Evolutionary conservation across 2,329 filamentous ascomycete genomes (phyloP).

Genomic region (Penicillium sp.): DNA sequence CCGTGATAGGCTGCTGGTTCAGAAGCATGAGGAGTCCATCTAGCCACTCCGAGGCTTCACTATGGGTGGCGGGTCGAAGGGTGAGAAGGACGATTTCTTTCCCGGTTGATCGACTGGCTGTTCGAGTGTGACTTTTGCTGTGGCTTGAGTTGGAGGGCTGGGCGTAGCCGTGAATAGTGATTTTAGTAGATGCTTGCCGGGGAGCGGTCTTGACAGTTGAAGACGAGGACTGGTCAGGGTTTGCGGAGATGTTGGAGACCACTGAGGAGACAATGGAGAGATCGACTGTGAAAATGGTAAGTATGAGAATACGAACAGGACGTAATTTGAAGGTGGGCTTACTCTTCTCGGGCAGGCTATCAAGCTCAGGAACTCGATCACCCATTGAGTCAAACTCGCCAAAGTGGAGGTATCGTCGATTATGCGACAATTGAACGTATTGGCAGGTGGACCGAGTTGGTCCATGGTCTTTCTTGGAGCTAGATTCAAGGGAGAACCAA

Average conservation of each 20-base stretch:
- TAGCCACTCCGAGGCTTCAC: conserved; percentile 90
- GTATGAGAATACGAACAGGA: background rate
- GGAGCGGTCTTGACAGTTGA: conserved; percentile 47
- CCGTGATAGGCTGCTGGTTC: conserved; percentile 93
- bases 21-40: conserved; percentile 93
- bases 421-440: conserved; percentile 85
- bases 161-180: conserved; percentile 79
- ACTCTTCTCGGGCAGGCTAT: conserved; percentile 72
- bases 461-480: conserved; percentile 50
- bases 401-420: conserved; percentile 85
- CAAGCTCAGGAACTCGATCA: conserved; percentile 65
- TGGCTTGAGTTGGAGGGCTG: conserved; percentile 21
- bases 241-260: conserved; percentile 82
- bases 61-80: conserved; percentile 77
- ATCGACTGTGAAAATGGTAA: conserved; percentile 58
- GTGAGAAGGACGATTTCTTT: conserved; percentile 75
- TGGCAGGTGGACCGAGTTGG: conserved; percentile 58
- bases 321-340: conserved; percentile 21
- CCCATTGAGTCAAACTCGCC: conserved; percentile 72
- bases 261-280: conserved; percentile 86
- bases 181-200: conserved; percentile 66
- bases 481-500: conserved; percentile 70
- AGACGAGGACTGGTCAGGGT: conserved; percentile 50
- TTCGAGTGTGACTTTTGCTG: conserved; percentile 30
- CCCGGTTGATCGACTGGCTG: conserved; percentile 34